Base-by-base conservation (phyloP, 192 early-diverging fungal species). In the Backusella australiensis region DNA sequence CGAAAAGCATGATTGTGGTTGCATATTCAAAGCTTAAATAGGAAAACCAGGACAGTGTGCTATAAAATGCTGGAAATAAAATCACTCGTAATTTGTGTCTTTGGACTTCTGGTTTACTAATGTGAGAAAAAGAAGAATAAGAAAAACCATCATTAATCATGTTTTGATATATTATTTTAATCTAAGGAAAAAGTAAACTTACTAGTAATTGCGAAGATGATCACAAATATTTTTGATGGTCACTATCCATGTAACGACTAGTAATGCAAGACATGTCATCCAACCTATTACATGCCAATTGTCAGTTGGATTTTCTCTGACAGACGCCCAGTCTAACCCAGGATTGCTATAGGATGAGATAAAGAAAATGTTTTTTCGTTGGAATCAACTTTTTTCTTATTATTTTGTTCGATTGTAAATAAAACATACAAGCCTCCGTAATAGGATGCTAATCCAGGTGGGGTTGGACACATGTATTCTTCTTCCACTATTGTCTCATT, bases 1-100 rank as follows among this genome's bases (percentile, higher is more conserved):
- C 81, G 34, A 82, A 82, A 73, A 82, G 79, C 34, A 75, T 65
- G 49, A 82, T 82, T 19, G 77, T 79, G 9, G 77, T 78, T 8
- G 32, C 11, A 56, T 82, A 82, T 17, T 75, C 70, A 29, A 67
- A 76, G 15, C 69, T 44, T n/a, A 78, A 67, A 42, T 79, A 82
- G 19, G 78, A 35, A 12, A 77, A 12, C 78, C 78, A 82, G 1
- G 81, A 68, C 21, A 78, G 71, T 5, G 78, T 76, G 6, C 78
- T 26, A 71, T 78, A 82, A n/a, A 82, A 26, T 3, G 81, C 78
- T 36, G 81, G 81, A 35, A 79, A 82, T 17, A 78, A 44, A 14
- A 82, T 41, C 3, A 82, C 69, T 34, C 81, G 81, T 23, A 79
- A 44, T 71, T 82, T 79, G 46, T 82, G 81, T n/a, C 72, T 63